phyloP scores from a whole-genome alignment of 1,284 basidiomycete genomes.

The Ganoderma lingzhi region DNA sequence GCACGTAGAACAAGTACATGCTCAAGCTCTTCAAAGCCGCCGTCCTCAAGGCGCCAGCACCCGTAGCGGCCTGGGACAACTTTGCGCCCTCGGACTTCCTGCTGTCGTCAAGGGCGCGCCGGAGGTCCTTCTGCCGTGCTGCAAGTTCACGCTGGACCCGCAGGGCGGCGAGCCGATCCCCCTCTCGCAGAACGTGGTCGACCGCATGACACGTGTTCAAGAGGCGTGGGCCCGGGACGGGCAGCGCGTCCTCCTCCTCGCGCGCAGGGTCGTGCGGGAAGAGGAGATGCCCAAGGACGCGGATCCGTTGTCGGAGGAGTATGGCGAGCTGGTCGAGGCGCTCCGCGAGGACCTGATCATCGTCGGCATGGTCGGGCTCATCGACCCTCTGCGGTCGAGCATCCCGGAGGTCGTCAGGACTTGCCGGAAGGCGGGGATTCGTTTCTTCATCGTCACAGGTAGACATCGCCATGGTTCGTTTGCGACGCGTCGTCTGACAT shows the following conservation, averaged over 20 bases:
- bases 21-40: slow-evolving; percentile 47
- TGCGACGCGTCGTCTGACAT: not conserved
- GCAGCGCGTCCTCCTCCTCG: slow-evolving; percentile 63
- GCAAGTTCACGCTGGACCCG: slow-evolving; percentile 46
- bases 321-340: slow-evolving; percentile 47
- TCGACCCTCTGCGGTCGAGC: slow-evolving; percentile 69
- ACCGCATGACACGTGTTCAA: slow-evolving; percentile 51
- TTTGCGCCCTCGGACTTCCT: slow-evolving; percentile 45
- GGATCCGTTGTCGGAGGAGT: slow-evolving; percentile 45
- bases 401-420: slow-evolving; percentile 58
- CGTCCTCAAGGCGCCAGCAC: slow-evolving; percentile 23
- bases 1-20: slow-evolving; percentile 62
- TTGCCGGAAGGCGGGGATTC: slow-evolving; percentile 63
- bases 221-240: slow-evolving; percentile 62
- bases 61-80: slow-evolving; percentile 44
- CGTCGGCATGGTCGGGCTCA: slow-evolving; percentile 67
- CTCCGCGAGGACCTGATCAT: slow-evolving; percentile 55
- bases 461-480: slow-evolving; percentile 37
- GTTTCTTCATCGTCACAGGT: slow-evolving; percentile 77
- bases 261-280: slow-evolving; percentile 45
- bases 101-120: slow-evolving; percentile 62
- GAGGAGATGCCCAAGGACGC: slow-evolving; percentile 41
- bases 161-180: slow-evolving; percentile 42
- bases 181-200: slow-evolving; percentile 43
- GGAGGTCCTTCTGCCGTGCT: slow-evolving; percentile 63